These are phyloP conservation scores for Pharus latifolius DNA, from an alignment of 176 grass and related monocot genomes.

Conservation along the genomic window DNA sequence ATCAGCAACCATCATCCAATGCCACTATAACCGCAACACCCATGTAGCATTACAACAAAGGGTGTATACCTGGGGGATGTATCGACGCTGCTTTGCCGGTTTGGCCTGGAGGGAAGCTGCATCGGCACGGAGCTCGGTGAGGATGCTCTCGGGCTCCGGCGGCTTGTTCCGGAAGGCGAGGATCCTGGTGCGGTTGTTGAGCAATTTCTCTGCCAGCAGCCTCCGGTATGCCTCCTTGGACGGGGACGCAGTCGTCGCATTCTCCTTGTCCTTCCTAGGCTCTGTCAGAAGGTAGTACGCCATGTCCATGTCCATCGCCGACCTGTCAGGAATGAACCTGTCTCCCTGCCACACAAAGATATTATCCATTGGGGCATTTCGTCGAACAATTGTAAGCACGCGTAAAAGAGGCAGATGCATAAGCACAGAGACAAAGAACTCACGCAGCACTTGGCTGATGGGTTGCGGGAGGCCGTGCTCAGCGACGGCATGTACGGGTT, in stretches of 20 bases:
- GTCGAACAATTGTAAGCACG: background rate
- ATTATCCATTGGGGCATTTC: slow-evolving; percentile 1
- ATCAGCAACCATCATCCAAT: background rate
- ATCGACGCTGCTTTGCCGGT: slow-evolving; percentile 23
- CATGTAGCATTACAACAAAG: background rate
- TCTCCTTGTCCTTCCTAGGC: slow-evolving; percentile 47
- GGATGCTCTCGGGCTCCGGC: slow-evolving; percentile 15
- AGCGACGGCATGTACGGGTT: slow-evolving; percentile 52
- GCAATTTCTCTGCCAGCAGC: slow-evolving; percentile 39
- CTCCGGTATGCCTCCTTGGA: slow-evolving; percentile 41
- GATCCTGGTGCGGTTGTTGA: slow-evolving; percentile 52
- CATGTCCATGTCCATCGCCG: slow-evolving; percentile 57
- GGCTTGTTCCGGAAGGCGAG: slow-evolving; percentile 48
- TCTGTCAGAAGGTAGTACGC: slow-evolving; percentile 55
- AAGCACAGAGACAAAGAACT: background rate
- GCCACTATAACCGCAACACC: background rate
- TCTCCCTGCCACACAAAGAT: slow-evolving; percentile 38
- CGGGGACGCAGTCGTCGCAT: slow-evolving; percentile 7
- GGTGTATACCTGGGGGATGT: slow-evolving; percentile 30
- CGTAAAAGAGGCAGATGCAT: no score
- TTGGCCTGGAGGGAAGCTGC: slow-evolving; percentile 18
- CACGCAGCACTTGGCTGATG: slow-evolving; percentile 24
- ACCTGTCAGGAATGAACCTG: slow-evolving; percentile 47
- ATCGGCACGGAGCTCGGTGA: slow-evolving; percentile 20
- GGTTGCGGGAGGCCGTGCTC: slow-evolving; percentile 15